Percentiles rank a stretch among this genome's conserved stretches.
Evolutionary conservation across 2,329 filamentous ascomycete genomes (phyloP).

Genomic region (Stemphylium lycopersici): DNA sequence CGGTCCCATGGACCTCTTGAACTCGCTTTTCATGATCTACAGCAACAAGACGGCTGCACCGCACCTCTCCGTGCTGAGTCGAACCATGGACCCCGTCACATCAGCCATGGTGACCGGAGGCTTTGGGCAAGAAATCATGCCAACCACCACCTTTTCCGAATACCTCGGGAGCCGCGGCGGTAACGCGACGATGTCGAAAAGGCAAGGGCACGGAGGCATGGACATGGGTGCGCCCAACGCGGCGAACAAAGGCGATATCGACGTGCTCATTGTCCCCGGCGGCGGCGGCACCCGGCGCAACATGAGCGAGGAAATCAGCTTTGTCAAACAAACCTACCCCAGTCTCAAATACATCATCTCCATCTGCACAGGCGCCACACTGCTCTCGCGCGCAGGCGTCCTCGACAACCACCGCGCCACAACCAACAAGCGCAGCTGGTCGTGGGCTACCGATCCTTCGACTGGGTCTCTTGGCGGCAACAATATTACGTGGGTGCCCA

Average conservation of each 20-base stretch:
- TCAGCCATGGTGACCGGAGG: constrained; percentile 25
- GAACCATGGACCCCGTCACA: constrained; percentile 37
- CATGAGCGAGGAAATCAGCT: constrained; percentile 52
- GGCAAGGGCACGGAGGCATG: no score
- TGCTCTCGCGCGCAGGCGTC: constrained; percentile 65
- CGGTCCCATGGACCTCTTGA: constrained; percentile 56
- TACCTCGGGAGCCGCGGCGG: constrained; percentile 45
- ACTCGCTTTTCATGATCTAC: constrained; percentile 36
- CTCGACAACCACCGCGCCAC: constrained; percentile 67
- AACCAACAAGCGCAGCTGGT: constrained; percentile 67
- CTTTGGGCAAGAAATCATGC: constrained; percentile 51
- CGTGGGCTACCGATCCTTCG: constrained; percentile 44
- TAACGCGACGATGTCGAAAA: neutral
- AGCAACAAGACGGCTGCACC: constrained; percentile 27
- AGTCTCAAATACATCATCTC: constrained; percentile 62
- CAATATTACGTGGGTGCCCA: constrained; percentile 62
- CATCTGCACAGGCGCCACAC: constrained; percentile 68
- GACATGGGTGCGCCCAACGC: no score
- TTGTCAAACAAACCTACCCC: constrained; percentile 57
- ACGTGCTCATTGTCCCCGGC: constrained; percentile 70
- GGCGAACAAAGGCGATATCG: constrained; percentile 48
- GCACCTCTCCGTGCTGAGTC: constrained; percentile 34
- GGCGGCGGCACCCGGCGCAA: constrained; percentile 57
- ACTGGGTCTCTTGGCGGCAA: constrained; percentile 49
- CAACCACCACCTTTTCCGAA: constrained; percentile 60